Base-by-base conservation (phyloP, 108 stramenopile species). In the Phaeodactylum tricornutum region DNA sequence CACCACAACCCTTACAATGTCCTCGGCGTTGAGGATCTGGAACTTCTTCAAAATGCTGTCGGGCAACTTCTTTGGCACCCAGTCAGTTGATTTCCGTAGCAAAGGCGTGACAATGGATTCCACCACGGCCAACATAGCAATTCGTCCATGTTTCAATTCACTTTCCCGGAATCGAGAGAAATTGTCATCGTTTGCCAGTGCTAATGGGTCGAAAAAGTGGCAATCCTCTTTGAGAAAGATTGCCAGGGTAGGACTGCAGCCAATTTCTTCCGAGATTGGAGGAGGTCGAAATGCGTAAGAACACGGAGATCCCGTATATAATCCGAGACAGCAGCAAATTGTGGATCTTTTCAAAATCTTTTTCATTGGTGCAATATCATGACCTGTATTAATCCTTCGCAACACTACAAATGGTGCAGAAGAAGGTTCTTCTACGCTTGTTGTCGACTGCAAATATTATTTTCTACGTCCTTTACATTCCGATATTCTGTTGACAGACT, bases 111-210 rank as follows among this genome's bases (percentile, higher is more conserved):
- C 26, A 8, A 62, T 46, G 14, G 21, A 35, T 30, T 62, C 53
- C 3, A 62, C 8, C 15, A 55, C 50, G 19, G 78, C 78, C 24
- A 77, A 49, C 79, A 85, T 77, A 21, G 72, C 69, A 17, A 81
- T 37, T 30, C 79, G 57, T 8, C 76, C 79, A 66, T 80, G 78
- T 60, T 85, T 85, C 22, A 81, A 33, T 63, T 81, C 83, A 25
- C 70, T 52, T 58, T 80, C 79, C 21, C 79, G 65, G 27, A 66
- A 67, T 21, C 46, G 44, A 28, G 62, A 52, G 57, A 76, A 70
- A 32, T 76, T 77, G 12, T 72, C 64, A 23, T 81, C 69, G 20
- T 70, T 57, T 11, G 75, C 75, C 1, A 76, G 29, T 17, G 42
- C 50, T 9, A 71, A 29, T 4, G 69, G 69, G 55, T 71, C 69